A percentile compares a stretch with the other conserved stretches of the same genome.
phyloP scores from a whole-genome alignment of 2,329 filamentous ascomycete genomes.

The Corniculantispora saksenae region DNA sequence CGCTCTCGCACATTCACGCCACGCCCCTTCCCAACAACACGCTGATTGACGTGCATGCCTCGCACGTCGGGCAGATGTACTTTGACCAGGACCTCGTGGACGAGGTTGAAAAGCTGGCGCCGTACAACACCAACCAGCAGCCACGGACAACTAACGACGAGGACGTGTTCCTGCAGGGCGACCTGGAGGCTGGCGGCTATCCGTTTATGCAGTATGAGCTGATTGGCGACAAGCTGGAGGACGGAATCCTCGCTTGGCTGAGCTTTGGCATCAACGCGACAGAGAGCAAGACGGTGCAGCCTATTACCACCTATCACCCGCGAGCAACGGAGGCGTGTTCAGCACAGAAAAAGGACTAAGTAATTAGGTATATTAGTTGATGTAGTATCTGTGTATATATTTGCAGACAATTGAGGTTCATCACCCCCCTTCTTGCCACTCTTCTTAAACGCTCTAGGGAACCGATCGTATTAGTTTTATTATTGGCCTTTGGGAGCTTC shows the following conservation, averaged over 20 bases:
- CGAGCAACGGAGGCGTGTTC: background rate
- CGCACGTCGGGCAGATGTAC: conserved; percentile 64
- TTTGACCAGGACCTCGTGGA: conserved; percentile 57
- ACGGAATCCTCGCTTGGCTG: conserved; percentile 58
- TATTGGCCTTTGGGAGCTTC: background rate
- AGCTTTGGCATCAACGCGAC: conserved; percentile 47
- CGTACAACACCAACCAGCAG: conserved; percentile 48
- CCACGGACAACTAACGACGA: conserved; percentile 48
- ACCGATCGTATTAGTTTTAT: no score
- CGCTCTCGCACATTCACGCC: conserved; percentile 36
- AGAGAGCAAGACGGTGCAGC: background rate
- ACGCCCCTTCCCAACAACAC: conserved; percentile 51
- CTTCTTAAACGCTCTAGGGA: no score
- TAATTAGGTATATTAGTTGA: background rate
- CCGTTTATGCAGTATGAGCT: conserved; percentile 60
- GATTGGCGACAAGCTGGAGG: conserved; percentile 52
- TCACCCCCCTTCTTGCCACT: background rate
- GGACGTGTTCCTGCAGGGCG: conserved; percentile 49
- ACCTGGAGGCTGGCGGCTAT: conserved; percentile 52
- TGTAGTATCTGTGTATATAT: background rate
- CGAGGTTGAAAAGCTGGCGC: conserved; percentile 47
- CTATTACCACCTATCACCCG: conserved; percentile 18
- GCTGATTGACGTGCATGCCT: conserved; percentile 48
- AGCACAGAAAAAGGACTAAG: background rate
- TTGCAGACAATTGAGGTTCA: background rate